Evolutionary conservation across 2,329 filamentous ascomycete species (phyloP).

Genomic region (Talaromyces sp.): DNA sequence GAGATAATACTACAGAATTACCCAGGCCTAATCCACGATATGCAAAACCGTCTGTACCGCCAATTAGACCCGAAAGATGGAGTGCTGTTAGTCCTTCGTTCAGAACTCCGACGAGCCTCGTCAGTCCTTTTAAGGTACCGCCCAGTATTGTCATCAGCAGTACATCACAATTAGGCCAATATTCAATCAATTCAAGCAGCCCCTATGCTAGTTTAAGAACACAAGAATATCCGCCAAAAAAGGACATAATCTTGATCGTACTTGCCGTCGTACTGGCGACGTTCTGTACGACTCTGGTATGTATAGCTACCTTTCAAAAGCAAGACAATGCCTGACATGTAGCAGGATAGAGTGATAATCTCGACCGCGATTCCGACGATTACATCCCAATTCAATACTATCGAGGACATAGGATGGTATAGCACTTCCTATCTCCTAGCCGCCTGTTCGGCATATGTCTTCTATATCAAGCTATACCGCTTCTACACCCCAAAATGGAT

Average conservation of each 20-base stretch:
- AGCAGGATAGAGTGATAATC: conserved; percentile 33
- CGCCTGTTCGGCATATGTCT: conserved; percentile 34
- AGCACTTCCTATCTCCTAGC: conserved; percentile 39
- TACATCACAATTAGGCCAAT: background rate
- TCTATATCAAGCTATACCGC: conserved; percentile 36
- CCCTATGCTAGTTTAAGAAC: background rate
- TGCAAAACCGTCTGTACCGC: background rate
- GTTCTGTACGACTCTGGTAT: conserved; percentile 7
- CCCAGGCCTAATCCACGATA: background rate
- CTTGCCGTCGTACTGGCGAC: background rate
- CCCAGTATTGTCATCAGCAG: background rate
- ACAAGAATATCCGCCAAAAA: conserved; percentile 4
- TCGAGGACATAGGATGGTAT: conserved; percentile 46
- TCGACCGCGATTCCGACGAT: conserved; percentile 42
- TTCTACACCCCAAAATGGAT: conserved; percentile 37
- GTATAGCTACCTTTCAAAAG: background rate
- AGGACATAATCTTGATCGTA: background rate
- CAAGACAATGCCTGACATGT: background rate
- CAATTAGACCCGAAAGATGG: background rate
- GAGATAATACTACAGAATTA: background rate
- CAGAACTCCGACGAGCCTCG: conserved; percentile 1
- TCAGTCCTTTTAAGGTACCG: background rate
- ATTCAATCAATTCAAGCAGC: background rate
- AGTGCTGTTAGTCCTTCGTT: conserved; percentile 1
- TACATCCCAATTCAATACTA: conserved; percentile 40